Evolutionary conservation across 2,329 filamentous ascomycete genomes (phyloP).

Genomic region (Diaporthe ampelina): DNA sequence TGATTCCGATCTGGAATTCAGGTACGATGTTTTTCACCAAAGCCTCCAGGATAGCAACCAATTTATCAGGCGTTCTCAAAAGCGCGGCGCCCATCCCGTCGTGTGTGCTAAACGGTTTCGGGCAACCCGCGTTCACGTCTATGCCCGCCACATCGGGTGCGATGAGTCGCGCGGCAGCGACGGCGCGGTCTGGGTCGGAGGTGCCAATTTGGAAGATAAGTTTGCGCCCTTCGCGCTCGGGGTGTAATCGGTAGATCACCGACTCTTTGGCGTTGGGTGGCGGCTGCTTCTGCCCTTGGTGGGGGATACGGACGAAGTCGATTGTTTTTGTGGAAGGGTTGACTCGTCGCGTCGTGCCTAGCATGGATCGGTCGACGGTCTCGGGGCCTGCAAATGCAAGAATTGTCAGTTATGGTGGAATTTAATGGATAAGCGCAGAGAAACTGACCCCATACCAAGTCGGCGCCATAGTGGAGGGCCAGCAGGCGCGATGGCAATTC

Average conservation of each 20-base stretch:
- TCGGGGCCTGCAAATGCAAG: constrained; percentile 76
- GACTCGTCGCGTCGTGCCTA: constrained; percentile 83
- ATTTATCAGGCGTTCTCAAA: constrained; percentile 84
- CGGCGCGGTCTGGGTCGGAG: constrained; percentile 83
- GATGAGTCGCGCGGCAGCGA: constrained; percentile 86
- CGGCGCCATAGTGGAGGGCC: constrained; percentile 93
- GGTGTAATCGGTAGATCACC: constrained; percentile 88
- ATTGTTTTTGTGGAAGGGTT: constrained; percentile 84
- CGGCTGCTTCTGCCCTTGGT: constrained; percentile 74
- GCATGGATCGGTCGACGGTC: constrained; percentile 92
- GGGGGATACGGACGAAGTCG: constrained; percentile 85
- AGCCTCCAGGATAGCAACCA: constrained; percentile 86
- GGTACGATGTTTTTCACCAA: constrained; percentile 78
- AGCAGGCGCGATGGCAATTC: constrained; percentile 91
- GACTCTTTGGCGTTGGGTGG: constrained; percentile 70
- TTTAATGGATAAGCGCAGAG: background rate
- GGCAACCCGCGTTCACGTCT: constrained; percentile 98
- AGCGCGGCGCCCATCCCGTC: constrained; percentile 97
- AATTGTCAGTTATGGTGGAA: constrained; percentile 33
- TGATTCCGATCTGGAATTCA: constrained; percentile 90
- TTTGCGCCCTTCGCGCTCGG: constrained; percentile 78
- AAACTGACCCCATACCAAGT: constrained; percentile 89
- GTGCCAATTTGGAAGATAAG: constrained; percentile 96
- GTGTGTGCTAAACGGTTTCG: constrained; percentile 93
- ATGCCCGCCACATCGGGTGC: constrained; percentile 92